Evolutionary conservation across 192 early-diverging fungal genomes (phyloP).

Genomic region (Coemansia umbellata): DNA sequence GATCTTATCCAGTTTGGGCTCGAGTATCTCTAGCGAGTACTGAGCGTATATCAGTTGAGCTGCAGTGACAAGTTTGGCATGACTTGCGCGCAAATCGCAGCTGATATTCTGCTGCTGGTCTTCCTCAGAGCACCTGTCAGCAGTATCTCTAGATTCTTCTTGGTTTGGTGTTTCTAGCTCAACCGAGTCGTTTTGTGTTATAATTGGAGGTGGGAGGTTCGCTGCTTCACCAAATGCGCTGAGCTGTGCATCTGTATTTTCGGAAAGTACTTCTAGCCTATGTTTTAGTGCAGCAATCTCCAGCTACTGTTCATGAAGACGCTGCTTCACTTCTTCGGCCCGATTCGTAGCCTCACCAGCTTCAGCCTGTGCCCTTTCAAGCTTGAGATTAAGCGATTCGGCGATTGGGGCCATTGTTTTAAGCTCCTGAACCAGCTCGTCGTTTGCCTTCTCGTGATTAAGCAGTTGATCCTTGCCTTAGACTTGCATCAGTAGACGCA

Average conservation of each 20-base stretch:
- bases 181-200: not conserved
- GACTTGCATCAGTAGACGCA: not conserved
- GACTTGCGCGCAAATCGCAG: not conserved
- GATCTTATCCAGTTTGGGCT: not conserved
- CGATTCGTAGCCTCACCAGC: constrained; percentile 3
- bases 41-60: constrained; percentile 9
- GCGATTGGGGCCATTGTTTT: not conserved
- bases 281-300: constrained; percentile 7
- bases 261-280: constrained; percentile 5
- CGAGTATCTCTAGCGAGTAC: not conserved
- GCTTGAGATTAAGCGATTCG: not conserved
- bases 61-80: not conserved
- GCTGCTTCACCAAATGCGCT: not conserved
- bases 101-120: not conserved
- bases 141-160: not conserved
- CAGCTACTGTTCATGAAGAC: not conserved
- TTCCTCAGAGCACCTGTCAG: too few relatives aligned
- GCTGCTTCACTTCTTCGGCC: not conserved
- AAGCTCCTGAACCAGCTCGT: constrained; percentile 15
- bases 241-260: not conserved
- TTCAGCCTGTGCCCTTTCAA: not conserved
- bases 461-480: constrained; percentile 6
- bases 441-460: constrained; percentile 8
- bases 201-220: constrained; percentile 2
- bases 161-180: not conserved